Evolutionary conservation across 805 yeast species (phyloP).

Genomic region (Nakazawaea ambrosiae): DNA sequence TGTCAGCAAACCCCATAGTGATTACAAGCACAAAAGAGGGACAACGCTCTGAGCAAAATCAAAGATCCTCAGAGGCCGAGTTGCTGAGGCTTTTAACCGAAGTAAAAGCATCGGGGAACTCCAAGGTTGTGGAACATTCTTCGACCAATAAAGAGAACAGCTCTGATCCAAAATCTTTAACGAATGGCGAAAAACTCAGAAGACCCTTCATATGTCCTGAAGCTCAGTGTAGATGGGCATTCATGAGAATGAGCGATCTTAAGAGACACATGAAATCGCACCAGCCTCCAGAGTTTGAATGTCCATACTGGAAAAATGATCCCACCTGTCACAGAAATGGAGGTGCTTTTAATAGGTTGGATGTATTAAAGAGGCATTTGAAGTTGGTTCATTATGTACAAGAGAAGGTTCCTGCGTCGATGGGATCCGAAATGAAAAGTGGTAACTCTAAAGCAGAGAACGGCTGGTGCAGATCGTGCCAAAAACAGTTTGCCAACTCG

Average conservation of each 20-base stretch:
- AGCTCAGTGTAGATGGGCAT: slow-evolving; percentile 54
- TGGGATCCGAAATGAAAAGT: slow-evolving; percentile 23
- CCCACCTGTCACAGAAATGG: slow-evolving; percentile 72
- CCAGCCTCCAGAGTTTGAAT: slow-evolving; percentile 55
- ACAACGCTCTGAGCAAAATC: too few relatives aligned
- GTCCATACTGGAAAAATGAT: slow-evolving; percentile 67
- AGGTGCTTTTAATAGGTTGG: slow-evolving; percentile 68
- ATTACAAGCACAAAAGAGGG: too few relatives aligned
- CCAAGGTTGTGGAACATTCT: too few relatives aligned
- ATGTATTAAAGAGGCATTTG: slow-evolving; percentile 68
- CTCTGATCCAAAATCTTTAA: not conserved
- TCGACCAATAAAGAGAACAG: not conserved
- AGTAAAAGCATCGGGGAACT: too few relatives aligned
- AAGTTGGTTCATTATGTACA: slow-evolving; percentile 61
- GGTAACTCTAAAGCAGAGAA: slow-evolving; percentile 13
- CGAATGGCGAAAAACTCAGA: not conserved
- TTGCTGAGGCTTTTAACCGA: too few relatives aligned
- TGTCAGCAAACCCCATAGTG: too few relatives aligned
- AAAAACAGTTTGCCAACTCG: slow-evolving; percentile 44
- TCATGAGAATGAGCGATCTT: slow-evolving; percentile 61
- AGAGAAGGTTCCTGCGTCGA: slow-evolving; percentile 20
- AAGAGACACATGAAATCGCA: slow-evolving; percentile 65
- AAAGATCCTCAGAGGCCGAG: too few relatives aligned
- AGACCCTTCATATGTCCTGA: slow-evolving; percentile 6
- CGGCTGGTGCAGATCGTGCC: slow-evolving; percentile 67